phyloP scores from a whole-genome alignment of 2,329 filamentous ascomycete species.

The Sporothrix pseudoabietina region DNA sequence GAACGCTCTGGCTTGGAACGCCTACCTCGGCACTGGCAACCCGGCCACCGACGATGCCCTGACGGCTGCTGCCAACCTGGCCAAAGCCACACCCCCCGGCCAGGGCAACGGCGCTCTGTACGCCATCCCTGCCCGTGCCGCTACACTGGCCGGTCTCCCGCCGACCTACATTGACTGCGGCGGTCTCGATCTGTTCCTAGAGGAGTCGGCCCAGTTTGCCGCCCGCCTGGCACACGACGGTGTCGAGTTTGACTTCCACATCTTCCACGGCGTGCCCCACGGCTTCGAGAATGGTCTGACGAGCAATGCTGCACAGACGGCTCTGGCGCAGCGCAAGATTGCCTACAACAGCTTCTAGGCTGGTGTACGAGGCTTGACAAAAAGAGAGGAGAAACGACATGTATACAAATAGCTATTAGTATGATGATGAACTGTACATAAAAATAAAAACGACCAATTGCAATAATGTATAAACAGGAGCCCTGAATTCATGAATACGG shows the following conservation, averaged over 20 bases:
- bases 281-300: constrained; percentile 40
- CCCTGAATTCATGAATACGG: background rate
- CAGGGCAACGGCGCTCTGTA: constrained; percentile 33
- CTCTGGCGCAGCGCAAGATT: constrained; percentile 34
- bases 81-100: constrained; percentile 12
- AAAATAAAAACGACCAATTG: background rate
- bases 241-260: constrained; percentile 45
- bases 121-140: constrained; percentile 37
- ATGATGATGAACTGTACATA: constrained; percentile 15
- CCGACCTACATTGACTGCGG: constrained; percentile 46
- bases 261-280: constrained; percentile 48
- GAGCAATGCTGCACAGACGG: constrained; percentile 35
- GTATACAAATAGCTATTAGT: background rate
- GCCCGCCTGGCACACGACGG: constrained; percentile 40
- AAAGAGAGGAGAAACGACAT: background rate
- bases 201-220: constrained; percentile 43
- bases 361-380: background rate
- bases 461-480: background rate
- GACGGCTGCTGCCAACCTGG: constrained; percentile 24
- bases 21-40: constrained; percentile 36
- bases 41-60: constrained; percentile 17
- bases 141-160: constrained; percentile 41
- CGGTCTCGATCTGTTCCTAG: constrained; percentile 45
- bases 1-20: constrained; percentile 37
- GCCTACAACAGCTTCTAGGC: constrained; percentile 27